These are phyloP conservation scores for Aspergillus coremiiformis DNA, from an alignment of 495 filamentous ascomycete genomes.

Conservation along the genomic window DNA sequence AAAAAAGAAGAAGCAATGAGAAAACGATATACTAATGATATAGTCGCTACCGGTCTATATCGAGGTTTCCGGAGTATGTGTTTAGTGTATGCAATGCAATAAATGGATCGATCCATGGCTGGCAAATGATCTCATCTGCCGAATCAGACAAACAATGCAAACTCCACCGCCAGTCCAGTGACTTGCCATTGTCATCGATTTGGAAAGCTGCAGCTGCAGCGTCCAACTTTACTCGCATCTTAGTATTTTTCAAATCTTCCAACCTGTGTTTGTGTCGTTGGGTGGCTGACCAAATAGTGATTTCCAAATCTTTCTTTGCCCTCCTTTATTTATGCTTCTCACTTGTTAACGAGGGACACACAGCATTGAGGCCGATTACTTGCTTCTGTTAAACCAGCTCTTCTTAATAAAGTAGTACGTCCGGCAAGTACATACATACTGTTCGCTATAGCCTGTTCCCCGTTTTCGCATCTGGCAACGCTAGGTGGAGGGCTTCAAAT, in stretches of 20 bases:
- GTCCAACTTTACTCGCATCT: too few species aligned
- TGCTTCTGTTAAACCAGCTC: background rate
- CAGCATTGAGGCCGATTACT: too few species aligned
- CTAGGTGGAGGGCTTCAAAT: background rate
- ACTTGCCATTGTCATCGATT: conserved; percentile 5
- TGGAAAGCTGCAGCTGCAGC: background rate
- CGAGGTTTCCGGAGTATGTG: too few species aligned
- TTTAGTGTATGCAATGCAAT: too few species aligned
- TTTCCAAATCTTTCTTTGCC: background rate
- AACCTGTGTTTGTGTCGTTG: background rate
- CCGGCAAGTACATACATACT: background rate
- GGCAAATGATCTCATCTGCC: conserved; percentile 9
- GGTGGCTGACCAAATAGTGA: background rate
- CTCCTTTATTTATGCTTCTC: background rate
- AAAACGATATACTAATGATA: too few species aligned
- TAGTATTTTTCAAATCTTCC: too few species aligned
- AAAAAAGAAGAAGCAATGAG: too few species aligned
- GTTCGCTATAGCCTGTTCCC: background rate
- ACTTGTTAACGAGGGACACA: background rate
- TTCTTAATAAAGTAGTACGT: background rate
- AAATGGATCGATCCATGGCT: background rate
- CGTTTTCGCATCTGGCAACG: background rate
- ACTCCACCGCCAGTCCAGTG: conserved; percentile 13
- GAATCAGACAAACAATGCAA: conserved; percentile 31
- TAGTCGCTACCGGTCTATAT: too few species aligned